Evolutionary conservation across 1,284 basidiomycete genomes (phyloP).

Genomic region (Exobasidium cylindrosporum): DNA sequence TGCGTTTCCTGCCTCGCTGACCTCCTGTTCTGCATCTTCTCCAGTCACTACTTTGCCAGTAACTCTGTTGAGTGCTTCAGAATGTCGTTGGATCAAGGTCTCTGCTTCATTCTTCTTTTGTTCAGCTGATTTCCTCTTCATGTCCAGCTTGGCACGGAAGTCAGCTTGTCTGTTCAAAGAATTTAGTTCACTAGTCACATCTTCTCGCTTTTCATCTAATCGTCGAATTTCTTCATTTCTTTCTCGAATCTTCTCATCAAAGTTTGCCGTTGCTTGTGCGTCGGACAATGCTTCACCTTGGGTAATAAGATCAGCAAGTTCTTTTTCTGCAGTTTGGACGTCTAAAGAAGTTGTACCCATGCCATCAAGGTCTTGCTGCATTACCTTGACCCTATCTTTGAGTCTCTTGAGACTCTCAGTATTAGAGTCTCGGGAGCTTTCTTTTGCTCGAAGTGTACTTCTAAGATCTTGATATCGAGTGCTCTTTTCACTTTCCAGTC

Average conservation of each 20-base stretch:
- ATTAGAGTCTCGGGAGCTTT: constrained; percentile 27
- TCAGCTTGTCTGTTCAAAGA: constrained; percentile 77
- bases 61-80: constrained; percentile 66
- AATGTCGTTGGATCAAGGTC: constrained; percentile 57
- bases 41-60: constrained; percentile 64
- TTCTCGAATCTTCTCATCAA: constrained; percentile 69
- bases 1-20: constrained; percentile 61
- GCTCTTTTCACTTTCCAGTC: constrained; percentile 26
- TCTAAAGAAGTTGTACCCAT: constrained; percentile 26
- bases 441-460: constrained; percentile 31
- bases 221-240: constrained; percentile 62
- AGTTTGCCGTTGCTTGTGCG: constrained; percentile 57
- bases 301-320: constrained; percentile 22
- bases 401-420: constrained; percentile 26
- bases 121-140: constrained; percentile 67
- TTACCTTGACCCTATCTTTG: constrained; percentile 31
- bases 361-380: constrained; percentile 38
- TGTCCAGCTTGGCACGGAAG: constrained; percentile 72
- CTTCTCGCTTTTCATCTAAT: constrained; percentile 72
- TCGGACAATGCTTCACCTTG: constrained; percentile 27
- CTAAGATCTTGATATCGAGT: constrained; percentile 33
- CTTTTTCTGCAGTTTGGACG: constrained; percentile 27
- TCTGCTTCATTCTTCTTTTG: constrained; percentile 21
- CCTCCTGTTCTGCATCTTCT: constrained; percentile 70
- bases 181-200: constrained; percentile 70